Evolutionary conservation across 2,329 filamentous ascomycete species (phyloP), one percentile per base, ranked within the genome.

Genomic region (Fusarium continuum): DNA sequence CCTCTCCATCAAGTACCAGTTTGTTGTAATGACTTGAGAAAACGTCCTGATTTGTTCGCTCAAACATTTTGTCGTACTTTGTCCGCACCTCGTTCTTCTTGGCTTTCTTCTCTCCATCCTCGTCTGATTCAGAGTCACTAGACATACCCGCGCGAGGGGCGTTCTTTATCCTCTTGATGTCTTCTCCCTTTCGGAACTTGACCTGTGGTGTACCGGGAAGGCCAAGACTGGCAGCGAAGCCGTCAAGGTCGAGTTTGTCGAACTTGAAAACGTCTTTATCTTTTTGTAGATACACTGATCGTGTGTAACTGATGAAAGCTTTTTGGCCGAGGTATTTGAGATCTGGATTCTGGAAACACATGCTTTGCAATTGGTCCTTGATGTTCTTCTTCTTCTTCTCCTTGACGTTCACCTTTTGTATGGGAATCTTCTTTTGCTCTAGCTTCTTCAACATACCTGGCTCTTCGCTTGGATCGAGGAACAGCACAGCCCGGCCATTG

Each of bases 41-140:
- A 26, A 99, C 91, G 73, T 97, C 93, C 77, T 98, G 94, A 77
- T 99, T 99, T 69, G 90, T 91, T 59, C 95, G 85, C 80, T 97
- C 94, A 77, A 98, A 97, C 95, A 99, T 98, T 69, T 92, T 90
- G 76, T 99, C 93, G 75, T 96, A 96, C 76, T 97, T 98, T 26
- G 96, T 99, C 61, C 93, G 87, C 16, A 97, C 91, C 69, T 88
- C 85, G 10, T 83, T 81, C 78, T 91, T 87, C 74, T 85, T 87
- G 59, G 81, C 78, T 65, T 81, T 80, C 54, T 79, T 80, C 70
- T 83, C 83, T 28, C 74, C 79, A 50, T 86, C 86, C 44, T 77
- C 78, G 11, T 85, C 84, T 3, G 78, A 79, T 26, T 83, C 84
- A 4, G 88, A 88, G 13, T 85, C 88, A 70, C 75, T 91, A 75